These are phyloP conservation scores for Maudiozyma pseudohumilis DNA, from an alignment of 805 yeast genomes.

Conservation along the genomic window DNA sequence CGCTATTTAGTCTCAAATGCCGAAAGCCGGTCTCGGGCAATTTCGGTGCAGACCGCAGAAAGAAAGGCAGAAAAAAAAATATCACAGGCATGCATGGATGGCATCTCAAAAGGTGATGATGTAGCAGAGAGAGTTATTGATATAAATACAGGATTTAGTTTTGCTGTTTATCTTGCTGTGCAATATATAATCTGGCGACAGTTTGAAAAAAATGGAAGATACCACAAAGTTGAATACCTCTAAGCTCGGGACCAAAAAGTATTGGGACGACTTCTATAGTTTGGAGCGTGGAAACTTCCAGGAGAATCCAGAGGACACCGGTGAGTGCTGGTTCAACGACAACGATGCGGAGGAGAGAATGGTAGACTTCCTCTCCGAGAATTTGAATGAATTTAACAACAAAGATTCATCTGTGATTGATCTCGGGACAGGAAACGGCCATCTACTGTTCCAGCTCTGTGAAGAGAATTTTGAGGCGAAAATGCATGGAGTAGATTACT, in stretches of 20 bases:
- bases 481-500: conserved; percentile 76
- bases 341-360: conserved; percentile 85
- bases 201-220: conserved; percentile 31
- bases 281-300: conserved; percentile 62
- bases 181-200: too few species aligned
- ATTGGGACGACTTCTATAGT: conserved; percentile 86
- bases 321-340: conserved; percentile 95
- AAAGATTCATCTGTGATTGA: conserved; percentile 46
- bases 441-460: conserved; percentile 57
- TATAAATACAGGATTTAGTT: too few species aligned
- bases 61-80: too few species aligned
- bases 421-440: conserved; percentile 96
- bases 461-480: conserved; percentile 55
- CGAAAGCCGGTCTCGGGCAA: too few species aligned
- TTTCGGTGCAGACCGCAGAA: too few species aligned
- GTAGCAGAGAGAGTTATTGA: too few species aligned
- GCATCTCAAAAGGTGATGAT: too few species aligned
- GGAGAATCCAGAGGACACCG: conserved; percentile 73
- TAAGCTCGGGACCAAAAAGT: conserved; percentile 75
- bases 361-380: conserved; percentile 56
- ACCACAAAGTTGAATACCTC: conserved; percentile 55
- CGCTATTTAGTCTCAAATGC: too few species aligned
- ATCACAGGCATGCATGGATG: too few species aligned
- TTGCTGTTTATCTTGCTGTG: too few species aligned
- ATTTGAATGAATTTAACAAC: conserved; percentile 32